A percentile compares a stretch with the other conserved stretches of the same genome.
phyloP scores from a whole-genome alignment of 2,329 filamentous ascomycete species.

The Apiospora koreana region DNA sequence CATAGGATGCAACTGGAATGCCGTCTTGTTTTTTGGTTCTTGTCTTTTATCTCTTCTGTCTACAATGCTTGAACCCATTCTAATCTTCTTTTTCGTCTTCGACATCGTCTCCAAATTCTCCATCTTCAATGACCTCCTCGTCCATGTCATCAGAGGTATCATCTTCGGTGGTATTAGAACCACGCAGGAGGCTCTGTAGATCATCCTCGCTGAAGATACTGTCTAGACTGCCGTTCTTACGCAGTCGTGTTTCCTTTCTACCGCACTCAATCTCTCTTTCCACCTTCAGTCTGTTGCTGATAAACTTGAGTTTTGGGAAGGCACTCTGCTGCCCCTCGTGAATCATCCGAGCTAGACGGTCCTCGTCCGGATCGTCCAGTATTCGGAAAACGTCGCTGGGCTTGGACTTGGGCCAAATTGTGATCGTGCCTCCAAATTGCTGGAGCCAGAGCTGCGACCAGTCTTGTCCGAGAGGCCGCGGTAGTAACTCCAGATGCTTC shows the following conservation, averaged over 20 bases:
- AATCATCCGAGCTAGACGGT: slow-evolving; percentile 82
- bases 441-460: slow-evolving; percentile 98
- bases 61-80: slow-evolving; percentile 3
- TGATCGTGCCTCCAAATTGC: slow-evolving; percentile 90
- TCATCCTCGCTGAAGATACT: slow-evolving; percentile 64
- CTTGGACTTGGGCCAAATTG: slow-evolving; percentile 87
- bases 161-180: slow-evolving; percentile 17
- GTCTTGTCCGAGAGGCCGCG: slow-evolving; percentile 87
- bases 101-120: slow-evolving; percentile 23
- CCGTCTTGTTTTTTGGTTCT: background rate
- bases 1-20: background rate
- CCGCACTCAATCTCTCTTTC: slow-evolving; percentile 70
- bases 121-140: slow-evolving; percentile 20
- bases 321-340: slow-evolving; percentile 85
- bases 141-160: slow-evolving; percentile 16
- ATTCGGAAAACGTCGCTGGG: slow-evolving; percentile 83
- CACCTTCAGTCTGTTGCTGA: slow-evolving; percentile 82
- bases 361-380: slow-evolving; percentile 76
- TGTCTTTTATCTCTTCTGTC: background rate
- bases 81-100: slow-evolving; percentile 21
- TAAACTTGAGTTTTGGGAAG: slow-evolving; percentile 90
- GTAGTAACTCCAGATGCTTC: slow-evolving; percentile 87
- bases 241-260: slow-evolving; percentile 52
- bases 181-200: slow-evolving; percentile 48
- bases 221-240: slow-evolving; percentile 55